Evolutionary conservation across 108 stramenopile genomes (phyloP).

Genomic region (Stephanodiscus minutulus): DNA sequence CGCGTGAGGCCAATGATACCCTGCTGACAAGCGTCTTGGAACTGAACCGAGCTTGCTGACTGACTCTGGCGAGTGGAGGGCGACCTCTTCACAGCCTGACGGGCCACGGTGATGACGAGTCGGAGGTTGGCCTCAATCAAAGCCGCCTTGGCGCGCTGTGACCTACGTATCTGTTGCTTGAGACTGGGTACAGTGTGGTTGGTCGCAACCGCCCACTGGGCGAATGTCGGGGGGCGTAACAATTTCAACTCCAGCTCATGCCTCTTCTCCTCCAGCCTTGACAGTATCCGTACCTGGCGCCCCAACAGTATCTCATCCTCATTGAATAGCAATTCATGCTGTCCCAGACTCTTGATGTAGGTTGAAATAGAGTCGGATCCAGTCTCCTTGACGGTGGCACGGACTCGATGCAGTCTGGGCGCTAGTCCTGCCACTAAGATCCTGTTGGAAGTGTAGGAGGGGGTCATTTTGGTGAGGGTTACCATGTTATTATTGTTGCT

Average conservation of each 20-base stretch:
- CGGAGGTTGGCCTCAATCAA: conserved; percentile 68
- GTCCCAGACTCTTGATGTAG: conserved; percentile 58
- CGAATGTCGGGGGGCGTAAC: conserved; percentile 57
- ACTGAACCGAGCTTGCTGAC: conserved; percentile 44
- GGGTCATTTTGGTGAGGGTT: neutral
- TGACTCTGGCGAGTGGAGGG: conserved; percentile 19
- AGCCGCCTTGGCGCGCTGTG: conserved; percentile 65
- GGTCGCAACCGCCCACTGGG: conserved; percentile 55
- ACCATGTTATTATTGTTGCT: neutral
- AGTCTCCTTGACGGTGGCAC: conserved; percentile 61
- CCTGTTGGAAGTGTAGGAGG: neutral
- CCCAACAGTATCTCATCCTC: conserved; percentile 57
- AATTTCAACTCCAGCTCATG: conserved; percentile 43
- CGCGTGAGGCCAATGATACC: conserved; percentile 79
- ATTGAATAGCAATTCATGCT: conserved; percentile 56
- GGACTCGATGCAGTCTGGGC: conserved; percentile 21
- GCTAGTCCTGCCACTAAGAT: conserved; percentile 2
- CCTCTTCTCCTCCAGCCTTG: conserved; percentile 48
- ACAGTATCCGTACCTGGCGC: conserved; percentile 49
- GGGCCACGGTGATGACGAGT: conserved; percentile 72
- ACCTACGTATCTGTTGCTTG: conserved; percentile 61
- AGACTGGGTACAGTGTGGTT: conserved; percentile 54
- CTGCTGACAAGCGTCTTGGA: conserved; percentile 84
- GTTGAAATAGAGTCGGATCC: conserved; percentile 56
- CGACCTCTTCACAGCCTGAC: conserved; percentile 55